Percentiles rank a stretch among this genome's conserved stretches.
phyloP scores from a whole-genome alignment of 2,329 filamentous ascomycete species.

The Alternaria solani region DNA sequence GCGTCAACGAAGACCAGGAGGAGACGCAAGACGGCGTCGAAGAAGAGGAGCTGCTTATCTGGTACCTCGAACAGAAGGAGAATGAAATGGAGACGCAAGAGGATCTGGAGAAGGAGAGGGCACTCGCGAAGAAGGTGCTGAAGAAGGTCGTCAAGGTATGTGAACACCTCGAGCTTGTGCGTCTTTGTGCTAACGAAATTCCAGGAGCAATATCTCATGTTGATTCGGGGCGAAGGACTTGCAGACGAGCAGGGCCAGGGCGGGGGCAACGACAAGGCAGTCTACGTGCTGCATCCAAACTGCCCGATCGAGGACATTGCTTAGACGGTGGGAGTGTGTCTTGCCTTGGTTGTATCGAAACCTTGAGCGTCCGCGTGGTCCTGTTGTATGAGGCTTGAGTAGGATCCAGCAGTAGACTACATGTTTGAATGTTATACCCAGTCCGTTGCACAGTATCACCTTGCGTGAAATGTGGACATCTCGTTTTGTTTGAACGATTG shows the following conservation, averaged over 20 bases:
- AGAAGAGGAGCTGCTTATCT: constrained; percentile 79
- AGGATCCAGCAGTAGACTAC: not conserved
- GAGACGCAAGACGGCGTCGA: constrained; percentile 82
- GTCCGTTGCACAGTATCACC: not conserved
- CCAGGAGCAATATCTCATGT: constrained; percentile 68
- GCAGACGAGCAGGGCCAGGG: constrained; percentile 76
- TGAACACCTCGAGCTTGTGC: constrained; percentile 5
- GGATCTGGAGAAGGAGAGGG: constrained; percentile 77
- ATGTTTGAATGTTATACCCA: not conserved
- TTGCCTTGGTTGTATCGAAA: too few relatives aligned
- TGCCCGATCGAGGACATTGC: constrained; percentile 75
- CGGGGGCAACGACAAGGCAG: constrained; percentile 59
- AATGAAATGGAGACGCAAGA: constrained; percentile 81
- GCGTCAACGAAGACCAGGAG: constrained; percentile 83
- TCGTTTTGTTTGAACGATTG: not conserved
- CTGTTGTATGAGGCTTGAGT: not conserved
- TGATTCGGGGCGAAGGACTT: constrained; percentile 81
- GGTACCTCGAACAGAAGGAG: constrained; percentile 94
- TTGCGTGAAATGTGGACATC: not conserved
- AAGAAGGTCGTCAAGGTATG: constrained; percentile 95
- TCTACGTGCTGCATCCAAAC: constrained; percentile 95
- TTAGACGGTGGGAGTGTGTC: not conserved
- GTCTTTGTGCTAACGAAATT: constrained; percentile 24
- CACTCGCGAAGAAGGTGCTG: constrained; percentile 81
- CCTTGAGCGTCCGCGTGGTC: not conserved